Conservation (phyloP, 202 grass and related monocot genomes). For the Panicum hallii region DNA sequence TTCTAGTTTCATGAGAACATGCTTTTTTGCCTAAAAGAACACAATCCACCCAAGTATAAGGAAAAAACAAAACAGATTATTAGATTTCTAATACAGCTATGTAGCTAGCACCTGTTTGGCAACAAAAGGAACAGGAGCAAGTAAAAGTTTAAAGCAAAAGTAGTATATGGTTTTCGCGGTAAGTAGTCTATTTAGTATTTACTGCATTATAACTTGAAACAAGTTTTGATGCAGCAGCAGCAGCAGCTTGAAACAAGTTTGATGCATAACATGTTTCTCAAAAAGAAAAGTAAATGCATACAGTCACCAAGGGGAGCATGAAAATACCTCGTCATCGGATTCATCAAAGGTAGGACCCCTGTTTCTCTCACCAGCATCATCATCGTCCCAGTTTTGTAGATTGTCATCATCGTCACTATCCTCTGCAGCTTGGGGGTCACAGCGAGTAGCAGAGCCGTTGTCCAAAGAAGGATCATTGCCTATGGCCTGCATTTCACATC, state of each 20-base stretch:
- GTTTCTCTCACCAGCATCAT: slow-evolving; percentile 30
- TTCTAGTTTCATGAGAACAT: neutral
- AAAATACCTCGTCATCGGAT: slow-evolving; percentile 74
- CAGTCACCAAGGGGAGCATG: slow-evolving; percentile 14
- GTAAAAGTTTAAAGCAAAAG: neutral
- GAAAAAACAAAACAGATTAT: neutral
- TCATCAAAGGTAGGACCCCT: slow-evolving; percentile 35
- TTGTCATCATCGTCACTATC: slow-evolving; percentile 26
- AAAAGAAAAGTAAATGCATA: slow-evolving; percentile 11
- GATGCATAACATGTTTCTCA: neutral
- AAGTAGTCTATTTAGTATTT: neutral
- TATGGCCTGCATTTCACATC: slow-evolving; percentile 54
- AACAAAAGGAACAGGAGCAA: neutral
- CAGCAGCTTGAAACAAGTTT: too few species aligned
- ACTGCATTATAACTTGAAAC: neutral
- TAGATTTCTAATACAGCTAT: neutral
- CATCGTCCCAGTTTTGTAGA: slow-evolving; percentile 47
- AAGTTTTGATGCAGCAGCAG: neutral
- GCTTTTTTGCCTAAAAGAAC: neutral
- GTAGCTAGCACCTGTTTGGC: neutral
- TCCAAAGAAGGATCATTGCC: slow-evolving; percentile 44
- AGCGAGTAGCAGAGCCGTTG: slow-evolving; percentile 39
- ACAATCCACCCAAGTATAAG: neutral
- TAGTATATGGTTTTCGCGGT: neutral
- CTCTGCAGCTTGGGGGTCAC: slow-evolving; percentile 17